Base-by-base conservation (phyloP, 768 basidiomycete species). In the Suillus ampliporus region DNA sequence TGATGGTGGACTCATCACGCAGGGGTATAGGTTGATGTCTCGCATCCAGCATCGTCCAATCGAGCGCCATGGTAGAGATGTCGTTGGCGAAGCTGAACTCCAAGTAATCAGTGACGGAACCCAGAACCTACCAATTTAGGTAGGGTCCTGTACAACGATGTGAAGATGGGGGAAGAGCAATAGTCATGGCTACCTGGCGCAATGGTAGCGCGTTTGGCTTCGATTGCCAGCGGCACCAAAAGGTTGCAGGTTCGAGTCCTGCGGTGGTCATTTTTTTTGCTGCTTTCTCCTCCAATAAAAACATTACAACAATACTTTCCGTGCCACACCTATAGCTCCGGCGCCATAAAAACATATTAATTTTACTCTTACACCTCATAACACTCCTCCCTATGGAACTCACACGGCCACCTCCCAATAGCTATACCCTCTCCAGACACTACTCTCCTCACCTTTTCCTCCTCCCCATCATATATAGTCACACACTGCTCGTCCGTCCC, bases 181-280 rank as follows among this genome's bases (percentile, higher is more conserved):
- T 6, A 31, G 6, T 54, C 38, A 80, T 76, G 88, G 86, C 85
- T 88, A 86, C 89, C 88, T 92, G 80, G 90, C 90, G 89, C 90
- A 91, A 92, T 91, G 90, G 90, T 91, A 92, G 90, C 90, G 90
- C 90, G 89, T 92, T 90, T 91, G 90, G 90, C 90, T 92, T 92
- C 90, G 89, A 90, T 84, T 70, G 87, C 81, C 67, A 77, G 79
- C 77, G 86, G 80, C 65, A 92, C 90, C 91, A 91, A 91, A 89
- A 92, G 91, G 91, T 89, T 92, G 91, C 90, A 92, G 91, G 91
- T 92, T 92, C 91, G 90, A 92, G 89, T 90, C 91, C 91, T 91
- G 91, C 89, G 88, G 89, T 89, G 88, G 86, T 91, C 90, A 90
- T 72, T 77, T 74, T 31, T n/a, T 23, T 35, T 54, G 34, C 54